Percentiles rank a stretch among this genome's conserved stretches.
phyloP scores from a whole-genome alignment of 208 protist genomes.

The Leishmania guyanensis region DNA sequence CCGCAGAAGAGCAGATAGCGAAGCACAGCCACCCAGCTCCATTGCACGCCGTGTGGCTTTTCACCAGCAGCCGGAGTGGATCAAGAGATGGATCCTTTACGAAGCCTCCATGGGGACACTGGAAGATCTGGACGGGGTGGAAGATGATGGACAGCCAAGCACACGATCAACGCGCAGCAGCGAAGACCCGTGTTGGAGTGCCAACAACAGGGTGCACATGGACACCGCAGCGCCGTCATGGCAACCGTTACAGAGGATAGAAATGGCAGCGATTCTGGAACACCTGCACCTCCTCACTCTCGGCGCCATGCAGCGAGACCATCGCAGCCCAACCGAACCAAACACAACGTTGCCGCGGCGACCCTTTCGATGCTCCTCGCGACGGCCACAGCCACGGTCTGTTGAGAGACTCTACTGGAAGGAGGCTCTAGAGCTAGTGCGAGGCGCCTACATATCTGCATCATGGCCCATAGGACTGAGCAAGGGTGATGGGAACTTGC shows the following conservation, averaged over 20 bases:
- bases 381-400: neutral
- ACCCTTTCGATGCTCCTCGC: neutral
- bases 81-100: constrained; percentile 84
- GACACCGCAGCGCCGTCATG: constrained; percentile 5
- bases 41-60: constrained; percentile 25
- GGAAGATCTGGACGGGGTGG: constrained; percentile 48
- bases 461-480: neutral
- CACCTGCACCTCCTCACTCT: constrained; percentile 34
- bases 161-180: neutral
- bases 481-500: neutral
- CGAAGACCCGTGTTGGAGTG: neutral
- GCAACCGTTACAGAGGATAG: constrained; percentile 14
- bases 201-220: neutral
- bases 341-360: neutral
- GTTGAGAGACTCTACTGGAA: constrained; percentile 24
- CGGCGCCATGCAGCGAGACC: constrained; percentile 26
- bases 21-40: constrained; percentile 14
- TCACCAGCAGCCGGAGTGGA: constrained; percentile 63
- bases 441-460: constrained; percentile 6
- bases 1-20: neutral
- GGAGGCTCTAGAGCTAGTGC: constrained; percentile 28
- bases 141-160: neutral
- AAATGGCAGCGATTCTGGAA: constrained; percentile 29
- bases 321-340: neutral
- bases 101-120: constrained; percentile 89